A percentile compares a stretch with the other conserved stretches of the same genome.
Conservation (phyloP, 768 basidiomycete genomes). For the Lepiota subincarnata region DNA sequence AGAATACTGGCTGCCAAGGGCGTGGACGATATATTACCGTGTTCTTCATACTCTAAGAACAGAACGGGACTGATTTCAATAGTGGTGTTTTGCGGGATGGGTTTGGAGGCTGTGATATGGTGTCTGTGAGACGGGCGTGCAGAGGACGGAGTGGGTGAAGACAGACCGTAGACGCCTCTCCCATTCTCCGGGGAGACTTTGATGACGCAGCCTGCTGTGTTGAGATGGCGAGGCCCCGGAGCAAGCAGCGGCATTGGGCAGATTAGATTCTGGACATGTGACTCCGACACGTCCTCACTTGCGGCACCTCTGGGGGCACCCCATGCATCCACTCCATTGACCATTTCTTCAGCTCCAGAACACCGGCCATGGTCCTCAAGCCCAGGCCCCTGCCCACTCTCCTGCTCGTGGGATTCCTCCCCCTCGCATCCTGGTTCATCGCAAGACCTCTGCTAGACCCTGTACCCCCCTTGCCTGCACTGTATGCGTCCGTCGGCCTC, state of each 20-base stretch:
- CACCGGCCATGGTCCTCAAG: conserved; percentile 7
- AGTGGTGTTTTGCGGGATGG: conserved; percentile 57
- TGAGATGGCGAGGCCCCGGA: conserved; percentile 32
- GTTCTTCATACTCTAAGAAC: conserved; percentile 67
- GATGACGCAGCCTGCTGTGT: conserved; percentile 46
- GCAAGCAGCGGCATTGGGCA: no score
- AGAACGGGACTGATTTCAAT: conserved; percentile 85
- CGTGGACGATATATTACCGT: conserved; percentile 35
- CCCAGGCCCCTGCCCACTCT: conserved; percentile 50
- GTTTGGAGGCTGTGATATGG: neutral
- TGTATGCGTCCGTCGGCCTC: conserved; percentile 81
- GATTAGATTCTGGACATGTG: neutral
- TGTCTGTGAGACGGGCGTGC: neutral
- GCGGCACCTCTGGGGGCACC: no score
- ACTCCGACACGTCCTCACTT: conserved; percentile 8
- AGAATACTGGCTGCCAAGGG: neutral
- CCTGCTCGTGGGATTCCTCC: conserved; percentile 56
- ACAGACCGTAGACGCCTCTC: conserved; percentile 61
- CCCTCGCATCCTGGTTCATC: conserved; percentile 71
- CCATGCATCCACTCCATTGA: neutral
- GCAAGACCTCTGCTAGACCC: conserved; percentile 69
- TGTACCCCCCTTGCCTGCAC: conserved; percentile 60
- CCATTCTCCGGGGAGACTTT: conserved; percentile 45
- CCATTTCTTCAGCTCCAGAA: neutral
- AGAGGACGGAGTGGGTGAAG: neutral